These are phyloP conservation scores for Oryza rufipogon DNA, from an alignment of 176 grass and related monocot genomes.

Conservation along the genomic window DNA sequence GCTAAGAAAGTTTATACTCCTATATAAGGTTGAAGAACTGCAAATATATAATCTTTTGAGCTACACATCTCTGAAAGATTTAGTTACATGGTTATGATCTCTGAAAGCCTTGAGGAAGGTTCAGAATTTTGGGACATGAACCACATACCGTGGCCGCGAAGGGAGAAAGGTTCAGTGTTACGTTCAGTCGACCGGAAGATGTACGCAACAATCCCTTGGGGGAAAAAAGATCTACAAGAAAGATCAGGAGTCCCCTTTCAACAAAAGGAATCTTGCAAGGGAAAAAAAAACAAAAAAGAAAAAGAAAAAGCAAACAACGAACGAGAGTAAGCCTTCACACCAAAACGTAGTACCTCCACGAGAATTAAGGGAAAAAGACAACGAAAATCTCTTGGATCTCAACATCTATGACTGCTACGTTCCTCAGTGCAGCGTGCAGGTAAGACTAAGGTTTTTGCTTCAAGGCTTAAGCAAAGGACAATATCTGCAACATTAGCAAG, in stretches of 20 bases:
- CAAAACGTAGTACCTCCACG: not conserved
- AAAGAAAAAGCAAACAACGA: not conserved
- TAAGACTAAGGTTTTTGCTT: conserved; percentile 13
- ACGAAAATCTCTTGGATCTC: not conserved
- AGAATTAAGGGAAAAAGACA: not conserved
- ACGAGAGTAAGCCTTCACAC: not conserved
- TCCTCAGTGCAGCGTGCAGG: not conserved
- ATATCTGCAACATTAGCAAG: not conserved
- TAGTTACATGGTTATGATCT: not conserved
- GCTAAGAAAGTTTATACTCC: not conserved
- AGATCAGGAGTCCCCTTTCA: not conserved
- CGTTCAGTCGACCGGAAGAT: too few relatives aligned
- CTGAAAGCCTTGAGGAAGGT: not conserved
- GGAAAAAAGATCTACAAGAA: not conserved
- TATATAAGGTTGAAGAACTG: not conserved
- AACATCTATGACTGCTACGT: not conserved
- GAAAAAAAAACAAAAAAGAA: not conserved
- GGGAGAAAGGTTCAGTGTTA: too few relatives aligned
- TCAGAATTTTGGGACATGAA: not conserved
- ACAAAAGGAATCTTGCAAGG: conserved; percentile 6
- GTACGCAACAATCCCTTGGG: not conserved
- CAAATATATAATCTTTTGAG: too few relatives aligned
- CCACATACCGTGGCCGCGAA: too few relatives aligned
- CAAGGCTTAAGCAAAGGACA: not conserved
- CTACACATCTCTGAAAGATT: not conserved